A percentile compares a stretch with the other conserved stretches of the same genome.
Evolutionary conservation across 108 stramenopile species (phyloP).

Genomic region (Phaeodactylum tricornutum): DNA sequence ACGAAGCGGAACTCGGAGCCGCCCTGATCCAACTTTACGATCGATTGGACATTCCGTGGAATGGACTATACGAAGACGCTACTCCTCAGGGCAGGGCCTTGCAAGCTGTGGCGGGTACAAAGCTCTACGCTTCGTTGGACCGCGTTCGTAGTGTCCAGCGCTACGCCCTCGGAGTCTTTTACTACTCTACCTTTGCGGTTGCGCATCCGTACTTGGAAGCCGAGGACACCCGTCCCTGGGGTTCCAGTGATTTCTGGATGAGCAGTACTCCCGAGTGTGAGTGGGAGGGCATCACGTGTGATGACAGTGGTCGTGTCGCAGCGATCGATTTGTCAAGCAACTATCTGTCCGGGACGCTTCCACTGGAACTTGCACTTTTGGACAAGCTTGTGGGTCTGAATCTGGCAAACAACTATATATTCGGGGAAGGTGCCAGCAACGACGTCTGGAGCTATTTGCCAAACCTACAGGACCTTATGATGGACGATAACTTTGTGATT

Average conservation of each 20-base stretch:
- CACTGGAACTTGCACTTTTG: slow-evolving; percentile 25
- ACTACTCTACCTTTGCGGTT: slow-evolving; percentile 30
- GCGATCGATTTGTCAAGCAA: slow-evolving; percentile 27
- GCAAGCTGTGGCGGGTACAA: slow-evolving; percentile 18
- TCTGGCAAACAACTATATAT: slow-evolving; percentile 27
- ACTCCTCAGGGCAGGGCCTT: slow-evolving; percentile 22
- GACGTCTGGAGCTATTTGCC: slow-evolving; percentile 18
- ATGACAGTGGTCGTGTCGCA: slow-evolving; percentile 5
- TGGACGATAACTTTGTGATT: slow-evolving; percentile 52
- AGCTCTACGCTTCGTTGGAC: slow-evolving; percentile 3
- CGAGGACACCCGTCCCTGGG: slow-evolving; percentile 22
- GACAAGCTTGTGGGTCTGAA: slow-evolving; percentile 17
- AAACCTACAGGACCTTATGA: slow-evolving; percentile 21
- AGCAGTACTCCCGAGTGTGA: slow-evolving; percentile 18
- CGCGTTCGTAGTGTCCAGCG: slow-evolving; percentile 23
- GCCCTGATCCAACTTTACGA: background rate
- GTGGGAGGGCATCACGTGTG: slow-evolving; percentile 39
- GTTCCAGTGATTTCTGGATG: slow-evolving; percentile 23
- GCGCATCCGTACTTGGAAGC: slow-evolving; percentile 10
- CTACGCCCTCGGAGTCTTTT: slow-evolving; percentile 34
- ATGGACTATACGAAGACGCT: slow-evolving; percentile 13
- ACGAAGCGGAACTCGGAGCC: background rate
- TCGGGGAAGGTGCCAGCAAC: slow-evolving; percentile 14
- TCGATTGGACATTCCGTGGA: slow-evolving; percentile 1
- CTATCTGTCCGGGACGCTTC: slow-evolving; percentile 26